phyloP scores from a whole-genome alignment of 2,329 filamentous ascomycete genomes.

The Colletotrichum aenigma region DNA sequence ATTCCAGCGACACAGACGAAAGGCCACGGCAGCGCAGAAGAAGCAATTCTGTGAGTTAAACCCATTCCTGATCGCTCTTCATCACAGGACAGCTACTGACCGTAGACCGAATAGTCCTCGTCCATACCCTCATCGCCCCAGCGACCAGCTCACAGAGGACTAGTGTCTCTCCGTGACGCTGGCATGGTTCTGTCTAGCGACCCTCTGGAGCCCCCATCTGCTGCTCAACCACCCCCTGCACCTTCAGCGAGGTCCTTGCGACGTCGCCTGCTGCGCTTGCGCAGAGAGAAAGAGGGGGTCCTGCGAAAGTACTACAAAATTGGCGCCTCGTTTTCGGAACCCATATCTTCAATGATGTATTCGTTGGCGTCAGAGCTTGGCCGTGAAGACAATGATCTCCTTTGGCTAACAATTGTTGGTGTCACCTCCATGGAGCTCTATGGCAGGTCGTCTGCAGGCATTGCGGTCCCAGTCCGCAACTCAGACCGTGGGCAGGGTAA shows the following conservation, averaged over 20 bases:
- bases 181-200: slow-evolving; percentile 53
- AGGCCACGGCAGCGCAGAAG: slow-evolving; percentile 80
- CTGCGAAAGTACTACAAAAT: slow-evolving; percentile 84
- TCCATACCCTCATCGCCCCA: slow-evolving; percentile 70
- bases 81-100: slow-evolving; percentile 22
- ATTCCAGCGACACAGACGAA: slow-evolving; percentile 74
- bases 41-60: slow-evolving; percentile 78
- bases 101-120: slow-evolving; percentile 55
- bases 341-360: slow-evolving; percentile 92
- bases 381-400: slow-evolving; percentile 92
- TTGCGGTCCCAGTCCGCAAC: slow-evolving; percentile 64
- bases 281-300: slow-evolving; percentile 76
- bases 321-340: slow-evolving; percentile 91
- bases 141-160: slow-evolving; percentile 63
- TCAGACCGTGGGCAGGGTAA: slow-evolving; percentile 62
- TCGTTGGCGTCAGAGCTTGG: slow-evolving; percentile 93
- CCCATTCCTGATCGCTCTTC: neutral
- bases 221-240: slow-evolving; percentile 61
- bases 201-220: slow-evolving; percentile 58
- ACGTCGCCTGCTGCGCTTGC: slow-evolving; percentile 74
- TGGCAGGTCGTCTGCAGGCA: slow-evolving; percentile 81
- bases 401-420: slow-evolving; percentile 95
- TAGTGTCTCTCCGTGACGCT: slow-evolving; percentile 59
- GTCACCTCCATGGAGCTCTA: slow-evolving; percentile 94
- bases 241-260: slow-evolving; percentile 76